Evolutionary conservation across 805 yeast genomes (phyloP), one percentile per base, ranked within the genome.

Genomic region (Saccharomyces eubayanus): DNA sequence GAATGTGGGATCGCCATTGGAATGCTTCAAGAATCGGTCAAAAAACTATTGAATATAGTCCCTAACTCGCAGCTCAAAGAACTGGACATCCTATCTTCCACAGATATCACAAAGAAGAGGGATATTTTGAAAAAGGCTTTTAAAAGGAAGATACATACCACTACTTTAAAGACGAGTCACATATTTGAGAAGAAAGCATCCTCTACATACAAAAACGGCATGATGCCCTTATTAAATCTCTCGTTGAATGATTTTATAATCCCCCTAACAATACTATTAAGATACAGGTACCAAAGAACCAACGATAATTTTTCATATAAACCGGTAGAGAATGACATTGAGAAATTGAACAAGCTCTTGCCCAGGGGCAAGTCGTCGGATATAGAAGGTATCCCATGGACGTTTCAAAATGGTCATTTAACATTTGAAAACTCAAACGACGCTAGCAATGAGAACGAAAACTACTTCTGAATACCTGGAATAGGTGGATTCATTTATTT

Each of bases 301-400:
- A 67, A 67, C 50, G 71, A 67, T 16, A 64, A 62, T 47, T 48
- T 66, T n/a, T 53, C 60, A 27, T 64, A 62, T 47, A 59, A 65
- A 50, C 52, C 61, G 1, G 55, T 66, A 2, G 60, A 61, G 21
- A 51, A 47, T 6, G 58, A 65, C 41, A 51, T 49, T n/a, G 43
- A 47, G 5, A 50, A 30, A 12, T 46, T 68, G 48, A 49, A 56
- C 16, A 51, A 55, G 28, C 49, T 54, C 1, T 51, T 62, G 29
- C 71, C 72, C 2, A 56, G 59, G 12, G 71, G 71, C 1, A 66
- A 59, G 36, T 46, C 59, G 1, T 68, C 69, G 2, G 61, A 60
- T 5, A 30, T 61, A 21, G 54, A 54, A 9, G 64, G 64, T 1
- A 55, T 57, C 3, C 43, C 30, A n/a, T 68, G 71, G 69, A 28